Evolutionary conservation across 2,329 filamentous ascomycete genomes (phyloP).

Genomic region (Fusarium xylarioides): DNA sequence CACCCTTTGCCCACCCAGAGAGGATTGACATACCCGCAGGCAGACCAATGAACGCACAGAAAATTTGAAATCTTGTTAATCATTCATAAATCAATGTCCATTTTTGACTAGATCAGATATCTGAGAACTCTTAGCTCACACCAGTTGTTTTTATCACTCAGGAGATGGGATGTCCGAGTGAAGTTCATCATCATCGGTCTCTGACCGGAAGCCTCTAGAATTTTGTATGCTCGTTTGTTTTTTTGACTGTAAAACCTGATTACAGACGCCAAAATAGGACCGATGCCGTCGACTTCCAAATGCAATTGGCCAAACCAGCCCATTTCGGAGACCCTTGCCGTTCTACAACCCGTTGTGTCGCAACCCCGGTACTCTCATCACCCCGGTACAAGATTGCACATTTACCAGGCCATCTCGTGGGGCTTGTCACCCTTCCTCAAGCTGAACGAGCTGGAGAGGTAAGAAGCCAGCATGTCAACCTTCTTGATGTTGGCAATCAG

Average conservation of each 20-base stretch:
- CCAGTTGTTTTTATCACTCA: constrained; percentile 29
- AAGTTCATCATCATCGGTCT: constrained; percentile 46
- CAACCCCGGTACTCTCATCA: constrained; percentile 43
- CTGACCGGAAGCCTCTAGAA: constrained; percentile 48
- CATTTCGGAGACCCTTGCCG: constrained; percentile 57
- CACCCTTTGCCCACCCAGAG: not conserved
- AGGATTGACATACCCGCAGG: not conserved
- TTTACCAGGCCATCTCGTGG: constrained; percentile 99
- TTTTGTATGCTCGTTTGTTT: constrained; percentile 56
- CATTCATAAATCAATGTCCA: constrained; percentile 30
- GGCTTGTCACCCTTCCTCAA: constrained; percentile 99
- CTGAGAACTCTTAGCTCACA: constrained; percentile 17
- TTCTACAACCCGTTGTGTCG: constrained; percentile 56
- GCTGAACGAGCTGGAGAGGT: constrained; percentile 96
- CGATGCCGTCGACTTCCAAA: constrained; percentile 72
- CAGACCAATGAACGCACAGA: constrained; percentile 10
- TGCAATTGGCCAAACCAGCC: constrained; percentile 71
- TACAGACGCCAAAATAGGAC: constrained; percentile 74
- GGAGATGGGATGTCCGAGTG: constrained; percentile 36
- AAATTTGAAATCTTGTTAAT: constrained; percentile 21
- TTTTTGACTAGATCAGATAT: constrained; percentile 23
- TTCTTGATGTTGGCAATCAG: constrained; percentile 97
- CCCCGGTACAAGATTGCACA: constrained; percentile 44
- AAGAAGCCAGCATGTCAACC: constrained; percentile 91
- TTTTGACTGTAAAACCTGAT: constrained; percentile 70